These are phyloP conservation scores for Echeveria elegans DNA, from an alignment of 164 flowering plant species.

Conservation along the genomic window DNA sequence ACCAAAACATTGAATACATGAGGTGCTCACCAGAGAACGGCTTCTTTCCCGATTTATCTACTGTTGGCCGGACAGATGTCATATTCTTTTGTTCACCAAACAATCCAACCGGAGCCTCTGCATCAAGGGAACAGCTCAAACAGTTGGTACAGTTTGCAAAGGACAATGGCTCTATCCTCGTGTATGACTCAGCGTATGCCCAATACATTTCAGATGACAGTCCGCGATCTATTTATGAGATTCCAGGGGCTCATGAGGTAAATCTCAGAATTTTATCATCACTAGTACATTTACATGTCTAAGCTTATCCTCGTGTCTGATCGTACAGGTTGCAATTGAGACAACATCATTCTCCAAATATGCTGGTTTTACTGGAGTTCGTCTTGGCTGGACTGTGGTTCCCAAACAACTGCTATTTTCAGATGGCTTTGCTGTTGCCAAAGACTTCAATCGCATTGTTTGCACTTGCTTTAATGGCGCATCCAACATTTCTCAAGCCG, in stretches of 20 bases:
- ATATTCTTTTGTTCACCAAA: conserved; percentile 97
- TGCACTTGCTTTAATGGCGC: conserved; percentile 96
- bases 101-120: conserved; percentile 90
- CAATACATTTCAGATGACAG: conserved; percentile 79
- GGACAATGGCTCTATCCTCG: conserved; percentile 82
- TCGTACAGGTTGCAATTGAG: conserved; percentile 78
- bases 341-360: conserved; percentile 84
- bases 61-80: conserved; percentile 54
- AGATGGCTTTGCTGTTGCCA: conserved; percentile 85
- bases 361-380: conserved; percentile 95
- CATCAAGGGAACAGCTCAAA: conserved; percentile 72
- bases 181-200: conserved; percentile 91
- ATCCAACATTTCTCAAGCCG: conserved; percentile 89
- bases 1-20: conserved; percentile 86
- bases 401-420: conserved; percentile 80
- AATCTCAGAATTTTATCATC: not conserved
- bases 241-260: conserved; percentile 96
- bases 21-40: conserved; percentile 81
- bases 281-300: not conserved
- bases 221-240: conserved; percentile 83
- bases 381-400: conserved; percentile 91
- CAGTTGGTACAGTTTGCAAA: conserved; percentile 77
- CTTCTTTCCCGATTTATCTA: conserved; percentile 81
- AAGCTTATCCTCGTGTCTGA: not conserved
- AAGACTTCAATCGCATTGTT: conserved; percentile 83